Evolutionary conservation across 2,329 filamentous ascomycete species (phyloP), one percentile per base, ranked within the genome.

Genomic region (Colletotrichum scovillei): DNA sequence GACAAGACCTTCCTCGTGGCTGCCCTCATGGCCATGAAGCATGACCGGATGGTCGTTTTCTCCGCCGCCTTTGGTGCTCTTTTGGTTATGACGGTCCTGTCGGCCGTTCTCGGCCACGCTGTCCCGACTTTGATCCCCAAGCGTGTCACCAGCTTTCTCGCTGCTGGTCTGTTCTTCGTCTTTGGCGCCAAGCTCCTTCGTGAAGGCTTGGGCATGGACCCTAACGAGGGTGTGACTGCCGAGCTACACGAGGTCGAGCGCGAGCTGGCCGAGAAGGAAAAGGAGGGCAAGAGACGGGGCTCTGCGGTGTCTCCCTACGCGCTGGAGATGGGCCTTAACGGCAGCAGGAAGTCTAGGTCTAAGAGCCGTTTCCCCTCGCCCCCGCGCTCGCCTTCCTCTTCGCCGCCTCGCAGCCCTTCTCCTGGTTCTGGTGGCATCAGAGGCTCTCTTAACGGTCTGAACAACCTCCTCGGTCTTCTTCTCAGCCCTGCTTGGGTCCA

Each of bases 1-100:
- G 97, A 99, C 89, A 99, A 99, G 86, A 99, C 97, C 0, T 99
- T 99, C 86, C 89, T 99, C 56, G 95, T 99, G 26, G 97, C 97
- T 7, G 96, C 95, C 8, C 90, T 99, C 22, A 99, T 99, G 97
- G 97, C 97, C 14, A 99, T 99, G 97, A 97, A 98, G 81, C 96
- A 99, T 79, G 93, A 97, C 75, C 93, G 97, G 65, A 86, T 98
- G 76, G 89, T 98, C 14, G 97, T 99, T 74, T 99, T 99, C 84
- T 94, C 94, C 2, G 95, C 97, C 8, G 97, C 97, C n/a, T 96
- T 98, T 78, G 92, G 92, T 66, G 97, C 97, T 11, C 88, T 99
- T 58, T 90, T 98, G 73, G 90, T 94, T 81, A 99, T 99, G 97
- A 99, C 97, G 0, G 89, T 98, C 11, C 89, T 99, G 19, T 98